phyloP scores from a whole-genome alignment of 2,329 filamentous ascomycete genomes.

The Aspergillus phoenicis region DNA sequence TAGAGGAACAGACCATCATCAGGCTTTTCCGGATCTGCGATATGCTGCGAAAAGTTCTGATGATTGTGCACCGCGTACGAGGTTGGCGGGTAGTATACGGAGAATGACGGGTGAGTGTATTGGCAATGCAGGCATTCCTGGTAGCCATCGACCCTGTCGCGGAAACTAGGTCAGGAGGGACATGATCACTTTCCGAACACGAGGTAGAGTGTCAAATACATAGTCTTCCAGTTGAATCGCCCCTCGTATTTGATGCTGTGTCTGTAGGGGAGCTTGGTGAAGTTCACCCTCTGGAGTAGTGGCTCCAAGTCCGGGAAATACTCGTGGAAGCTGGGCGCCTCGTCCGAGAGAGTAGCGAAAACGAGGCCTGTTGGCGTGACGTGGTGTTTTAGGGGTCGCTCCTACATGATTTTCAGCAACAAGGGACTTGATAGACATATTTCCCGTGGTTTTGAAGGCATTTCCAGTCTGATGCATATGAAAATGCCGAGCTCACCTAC shows the following conservation, averaged over 20 bases:
- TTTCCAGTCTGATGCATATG: too few species aligned
- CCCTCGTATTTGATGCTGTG: conserved; percentile 59
- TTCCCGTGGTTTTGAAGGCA: background rate
- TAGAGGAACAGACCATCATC: conserved; percentile 60
- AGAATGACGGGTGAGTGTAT: conserved; percentile 61
- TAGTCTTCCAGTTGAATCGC: conserved; percentile 63
- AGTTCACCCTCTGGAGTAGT: conserved; percentile 54
- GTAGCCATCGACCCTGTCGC: conserved; percentile 56
- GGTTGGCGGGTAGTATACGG: conserved; percentile 57
- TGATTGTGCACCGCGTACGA: conserved; percentile 60
- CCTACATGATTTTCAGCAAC: conserved; percentile 10
- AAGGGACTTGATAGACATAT: background rate
- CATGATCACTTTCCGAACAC: background rate
- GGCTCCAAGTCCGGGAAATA: conserved; percentile 57
- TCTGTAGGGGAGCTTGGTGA: conserved; percentile 56
- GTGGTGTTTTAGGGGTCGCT: conserved; percentile 35
- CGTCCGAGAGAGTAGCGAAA: conserved; percentile 54
- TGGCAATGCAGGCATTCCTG: conserved; percentile 63
- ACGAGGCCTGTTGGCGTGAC: conserved; percentile 57
- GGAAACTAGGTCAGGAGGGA: background rate
- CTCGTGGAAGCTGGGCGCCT: conserved; percentile 54
- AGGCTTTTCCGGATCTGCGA: conserved; percentile 56
- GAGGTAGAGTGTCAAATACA: conserved; percentile 36
- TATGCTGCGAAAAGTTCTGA: conserved; percentile 58
- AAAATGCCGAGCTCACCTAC: conserved; percentile 24